Evolutionary conservation across 2,329 filamentous ascomycete species (phyloP).

Genomic region (Aspergillus awamori): DNA sequence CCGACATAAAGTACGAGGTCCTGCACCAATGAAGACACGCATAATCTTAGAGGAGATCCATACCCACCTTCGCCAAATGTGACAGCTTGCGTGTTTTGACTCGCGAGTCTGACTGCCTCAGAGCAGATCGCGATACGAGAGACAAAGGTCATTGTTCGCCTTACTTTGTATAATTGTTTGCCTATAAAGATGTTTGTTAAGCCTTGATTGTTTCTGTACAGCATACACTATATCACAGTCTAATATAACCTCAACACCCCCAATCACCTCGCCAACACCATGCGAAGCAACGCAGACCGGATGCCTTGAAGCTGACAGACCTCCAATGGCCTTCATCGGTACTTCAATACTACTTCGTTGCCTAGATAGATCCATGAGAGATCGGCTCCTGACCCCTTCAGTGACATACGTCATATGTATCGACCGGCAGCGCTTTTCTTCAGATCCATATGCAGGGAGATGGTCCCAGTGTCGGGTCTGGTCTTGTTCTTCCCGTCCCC

Average conservation of each 20-base stretch:
- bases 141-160: neutral
- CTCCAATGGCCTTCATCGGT: neutral
- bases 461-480: neutral
- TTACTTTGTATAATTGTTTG: neutral
- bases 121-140: neutral
- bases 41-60: neutral
- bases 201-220: neutral
- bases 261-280: neutral
- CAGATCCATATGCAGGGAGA: conserved; percentile 2
- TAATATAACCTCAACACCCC: neutral
- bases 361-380: neutral
- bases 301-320: neutral
- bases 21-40: neutral
- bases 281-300: neutral
- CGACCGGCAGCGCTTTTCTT: neutral
- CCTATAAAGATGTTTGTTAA: neutral
- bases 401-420: conserved; percentile 6
- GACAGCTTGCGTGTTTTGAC: neutral
- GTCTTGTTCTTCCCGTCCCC: neutral
- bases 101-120: neutral
- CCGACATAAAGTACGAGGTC: neutral
- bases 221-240: neutral
- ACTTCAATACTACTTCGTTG: neutral
- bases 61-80: neutral
- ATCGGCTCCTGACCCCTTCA: neutral